Evolutionary conservation across 768 basidiomycete genomes (phyloP), one percentile per base, ranked within the genome.

Genomic region (Infundibulicybe gibba): DNA sequence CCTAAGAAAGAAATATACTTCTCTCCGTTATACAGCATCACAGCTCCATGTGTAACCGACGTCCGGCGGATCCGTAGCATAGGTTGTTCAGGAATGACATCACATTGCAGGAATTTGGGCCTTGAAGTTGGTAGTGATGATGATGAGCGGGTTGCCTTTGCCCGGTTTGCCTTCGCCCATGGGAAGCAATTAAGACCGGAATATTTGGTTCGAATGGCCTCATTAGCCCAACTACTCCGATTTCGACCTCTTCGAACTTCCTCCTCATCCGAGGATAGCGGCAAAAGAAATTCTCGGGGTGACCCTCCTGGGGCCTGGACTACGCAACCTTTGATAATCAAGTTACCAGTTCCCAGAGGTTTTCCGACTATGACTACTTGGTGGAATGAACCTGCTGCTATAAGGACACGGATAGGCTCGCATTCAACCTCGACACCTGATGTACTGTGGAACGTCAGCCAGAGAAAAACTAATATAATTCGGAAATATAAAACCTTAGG

Each of bases 21-120:
- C 70, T 99, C 97, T 31, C 97, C 97, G 41, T 95, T 81, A 59
- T 95, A 97, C 43, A 98, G 70, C 91, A 97, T 95, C 19, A 97
- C 70, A 0, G 94, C 92, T 1, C 92, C 93, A 55, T 97, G 93
- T 1, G 89, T 94, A 16, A 97, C 68, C n/a, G 90, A 91, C 13
- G 87, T 90, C 59, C 90, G 74, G 46, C 90, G 77, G 61, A 99
- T 86, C 51, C 91, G 81, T 45, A 98, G 69, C 30, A 94, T 64
- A 8, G 97, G 97, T 58, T 94, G 90, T 56, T 91, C 85, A 1
- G 87, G 84, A 15, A 95, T 81, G 15, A 97, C 90, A 32, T 76
- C 72, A 63, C 87, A 94, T 58, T 94, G 83, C 57, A 94, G 61
- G 59, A 87, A 94, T 52, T 68, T 72, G 33, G 72, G 60, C 3